Evolutionary conservation across 164 flowering plant genomes (phyloP).

Genomic region (Brasenia schreberi): DNA sequence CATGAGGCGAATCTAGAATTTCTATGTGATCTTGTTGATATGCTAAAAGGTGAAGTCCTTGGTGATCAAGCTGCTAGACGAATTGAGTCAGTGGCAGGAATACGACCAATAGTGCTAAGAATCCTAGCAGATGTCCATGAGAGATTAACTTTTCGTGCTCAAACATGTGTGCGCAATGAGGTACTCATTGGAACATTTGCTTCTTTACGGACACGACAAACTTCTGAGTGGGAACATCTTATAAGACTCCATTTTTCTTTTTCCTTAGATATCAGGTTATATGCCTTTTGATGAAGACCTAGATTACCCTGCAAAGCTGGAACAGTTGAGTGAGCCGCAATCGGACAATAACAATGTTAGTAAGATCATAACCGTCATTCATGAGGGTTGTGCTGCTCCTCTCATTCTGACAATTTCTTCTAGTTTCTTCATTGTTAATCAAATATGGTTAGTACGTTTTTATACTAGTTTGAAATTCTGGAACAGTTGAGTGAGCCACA

Average conservation of each 20-base stretch:
- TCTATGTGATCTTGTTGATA: conserved; percentile 93
- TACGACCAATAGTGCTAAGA: conserved; percentile 75
- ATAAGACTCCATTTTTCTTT: conserved; percentile 2
- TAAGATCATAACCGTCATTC: conserved; percentile 7
- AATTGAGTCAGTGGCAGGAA: conserved; percentile 72
- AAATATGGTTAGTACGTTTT: too few relatives aligned
- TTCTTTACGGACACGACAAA: neutral
- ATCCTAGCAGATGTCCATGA: conserved; percentile 93
- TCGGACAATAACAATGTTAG: conserved; percentile 38
- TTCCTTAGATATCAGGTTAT: conserved; percentile 76
- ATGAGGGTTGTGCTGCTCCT: too few relatives aligned
- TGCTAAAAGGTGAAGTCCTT: conserved; percentile 88
- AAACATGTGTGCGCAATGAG: conserved; percentile 94
- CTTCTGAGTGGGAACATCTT: neutral
- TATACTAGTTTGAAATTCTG: conserved; percentile 14
- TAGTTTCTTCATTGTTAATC: too few relatives aligned
- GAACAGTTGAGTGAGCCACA: conserved; percentile 39
- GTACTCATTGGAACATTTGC: conserved; percentile 16
- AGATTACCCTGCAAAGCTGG: conserved; percentile 90
- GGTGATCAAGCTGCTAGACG: conserved; percentile 76
- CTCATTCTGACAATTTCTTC: too few relatives aligned
- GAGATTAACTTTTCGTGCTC: conserved; percentile 88
- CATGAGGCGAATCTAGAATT: conserved; percentile 88
- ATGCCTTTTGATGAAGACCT: conserved; percentile 77
- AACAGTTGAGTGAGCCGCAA: conserved; percentile 34